Evolutionary conservation across 352 stramenopile genomes (phyloP), one percentile per base, ranked within the genome.

Genomic region (Globisporangium lucens): DNA sequence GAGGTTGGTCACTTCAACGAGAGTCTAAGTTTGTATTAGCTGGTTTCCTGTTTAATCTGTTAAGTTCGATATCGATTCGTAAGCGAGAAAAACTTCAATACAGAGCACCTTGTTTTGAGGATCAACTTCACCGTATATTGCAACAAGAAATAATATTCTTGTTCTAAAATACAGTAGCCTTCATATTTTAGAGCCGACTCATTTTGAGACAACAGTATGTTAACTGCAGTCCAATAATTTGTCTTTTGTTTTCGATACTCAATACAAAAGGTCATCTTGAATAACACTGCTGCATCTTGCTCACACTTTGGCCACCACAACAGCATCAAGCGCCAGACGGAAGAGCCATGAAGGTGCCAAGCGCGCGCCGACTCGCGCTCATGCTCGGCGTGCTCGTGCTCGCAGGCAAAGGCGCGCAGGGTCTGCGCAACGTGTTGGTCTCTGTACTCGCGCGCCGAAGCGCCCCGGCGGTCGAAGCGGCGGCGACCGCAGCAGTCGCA

Each of bases 311-410:
- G 62, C 33, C 7, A 61, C 27, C 36, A 56, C 7, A 52, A 47
- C 46, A 51, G 10, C 33, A 33, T 33, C 20, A 58, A 35, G 12
- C 9, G 13, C 8, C 13, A 57, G 10, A 15, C 30, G 60, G 7
- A 13, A 47, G 38, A 30, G n/a, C 15, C 29, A 70, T 70, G 65
- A 64, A 64, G 47, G 65, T 70, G 46, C 65, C 65, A 61, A 67
- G 65, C 67, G 69, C 74, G 56, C 74, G 74, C 8, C 74, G 74
- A 43, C 62, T 68, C 46, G 66, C 74, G 38, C 67, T 80, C 38
- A 73, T 86, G 38, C 55, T 90, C 12, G 63, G 55, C 51, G 83
- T 82, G 30, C 58, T 89, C 41, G 29, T 89, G 49, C 73, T 85
- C 56, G 65, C 76, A 3, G 68, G 73, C 46, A 82, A 82, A 55